Base-by-base conservation (phyloP, 306 rosid genomes). In the Quercus ilex region DNA sequence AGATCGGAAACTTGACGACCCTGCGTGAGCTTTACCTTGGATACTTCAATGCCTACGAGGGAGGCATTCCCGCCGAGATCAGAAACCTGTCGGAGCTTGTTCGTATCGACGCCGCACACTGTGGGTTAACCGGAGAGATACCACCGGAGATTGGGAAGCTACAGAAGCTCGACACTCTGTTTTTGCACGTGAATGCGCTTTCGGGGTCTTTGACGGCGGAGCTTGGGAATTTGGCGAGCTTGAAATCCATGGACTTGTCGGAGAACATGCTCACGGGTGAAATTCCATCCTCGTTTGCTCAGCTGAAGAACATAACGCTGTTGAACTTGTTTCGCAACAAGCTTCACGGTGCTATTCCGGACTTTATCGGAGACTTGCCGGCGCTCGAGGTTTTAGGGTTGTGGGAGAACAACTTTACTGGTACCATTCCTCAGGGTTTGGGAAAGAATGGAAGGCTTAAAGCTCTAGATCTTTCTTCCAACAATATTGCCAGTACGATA, bases 391-490 rank as follows among this genome's bases (percentile, higher is more conserved):
- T 92, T 2, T 71, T 94, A 76, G 97, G 91, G 81, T 79, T 94
- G 14, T 92, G 99, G 99, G 97, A 92, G 83, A 94, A 94, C 74
- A 94, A 94, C 87, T 91, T 94, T 88, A 94, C 99, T 0, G 99
- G 91, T 30, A 26, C 0, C 28, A 26, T 26, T n/a, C n/a, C n/a
- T n/a, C n/a, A n/a, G n/a, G n/a, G n/a, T n/a, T n/a, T n/a, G n/a
- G n/a, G n/a, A n/a, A n/a, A n/a, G n/a, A n/a, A n/a, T n/a, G n/a
- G n/a, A n/a, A n/a, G n/a, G n/a, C n/a, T n/a, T n/a, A n/a, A n/a
- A n/a, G n/a, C n/a, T n/a, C n/a, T n/a, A n/a, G 26, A 25, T 25
- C 26, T 25, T 25, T 25, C 26, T 1, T 25, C 1, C 26, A 25
- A 25, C 26, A 25, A 25, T n/a, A n/a, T n/a, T n/a, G n/a, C n/a